Evolutionary conservation across 768 basidiomycete genomes (phyloP).

Genomic region (Tylopilus sp.): DNA sequence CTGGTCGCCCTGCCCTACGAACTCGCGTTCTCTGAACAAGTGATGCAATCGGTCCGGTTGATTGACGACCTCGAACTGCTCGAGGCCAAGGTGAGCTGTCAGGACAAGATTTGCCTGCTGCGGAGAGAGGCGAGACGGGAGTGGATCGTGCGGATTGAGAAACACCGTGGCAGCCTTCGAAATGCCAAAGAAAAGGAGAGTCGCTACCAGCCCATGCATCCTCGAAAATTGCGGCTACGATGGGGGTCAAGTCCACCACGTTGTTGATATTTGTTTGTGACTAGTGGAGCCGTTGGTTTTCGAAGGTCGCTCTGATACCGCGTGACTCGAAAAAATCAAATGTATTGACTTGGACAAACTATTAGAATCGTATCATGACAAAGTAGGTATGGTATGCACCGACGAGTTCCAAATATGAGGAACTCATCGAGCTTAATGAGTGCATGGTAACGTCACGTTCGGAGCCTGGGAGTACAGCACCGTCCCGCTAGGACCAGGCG

Average conservation of each 20-base stretch:
- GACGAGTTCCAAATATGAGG: too few relatives aligned
- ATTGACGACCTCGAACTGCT: slow-evolving; percentile 54
- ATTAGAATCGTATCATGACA: too few relatives aligned
- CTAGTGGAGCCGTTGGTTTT: too few relatives aligned
- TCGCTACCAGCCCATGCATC: slow-evolving; percentile 23
- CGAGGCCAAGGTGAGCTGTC: slow-evolving; percentile 70
- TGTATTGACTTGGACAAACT: background rate
- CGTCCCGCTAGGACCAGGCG: slow-evolving; percentile 16
- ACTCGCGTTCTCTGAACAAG: slow-evolving; percentile 36
- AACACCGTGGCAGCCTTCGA: slow-evolving; percentile 57
- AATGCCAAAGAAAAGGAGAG: slow-evolving; percentile 32
- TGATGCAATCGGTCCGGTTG: slow-evolving; percentile 22
- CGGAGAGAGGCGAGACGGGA: slow-evolving; percentile 42
- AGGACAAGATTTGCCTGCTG: slow-evolving; percentile 58
- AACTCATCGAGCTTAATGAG: too few relatives aligned
- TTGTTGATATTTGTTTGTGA: slow-evolving; percentile 25
- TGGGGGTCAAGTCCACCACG: background rate
- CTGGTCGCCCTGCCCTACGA: slow-evolving; percentile 55
- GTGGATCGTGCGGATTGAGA: slow-evolving; percentile 45
- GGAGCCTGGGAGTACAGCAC: slow-evolving; percentile 27
- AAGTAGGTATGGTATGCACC: background rate
- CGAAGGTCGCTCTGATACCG: too few relatives aligned
- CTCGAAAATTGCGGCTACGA: background rate
- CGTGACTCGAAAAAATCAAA: background rate
- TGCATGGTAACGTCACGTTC: background rate